Evolutionary conservation across 768 basidiomycete species (phyloP).

Genomic region (Boletus sp.): DNA sequence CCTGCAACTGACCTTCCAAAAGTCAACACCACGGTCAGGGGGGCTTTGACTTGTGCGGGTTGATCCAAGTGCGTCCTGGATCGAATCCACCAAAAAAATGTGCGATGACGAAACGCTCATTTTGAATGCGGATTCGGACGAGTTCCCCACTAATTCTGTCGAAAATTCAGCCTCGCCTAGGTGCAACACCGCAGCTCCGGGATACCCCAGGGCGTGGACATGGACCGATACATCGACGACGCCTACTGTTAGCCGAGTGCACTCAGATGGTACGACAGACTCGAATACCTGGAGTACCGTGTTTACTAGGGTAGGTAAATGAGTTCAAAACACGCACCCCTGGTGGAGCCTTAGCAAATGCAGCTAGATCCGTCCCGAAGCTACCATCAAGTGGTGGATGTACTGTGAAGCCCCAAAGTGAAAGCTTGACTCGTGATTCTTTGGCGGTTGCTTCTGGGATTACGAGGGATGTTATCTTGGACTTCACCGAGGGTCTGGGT

Average conservation of each 20-base stretch:
- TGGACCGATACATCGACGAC: conserved; percentile 68
- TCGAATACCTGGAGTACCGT: conserved; percentile 69
- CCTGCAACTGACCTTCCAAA: conserved; percentile 63
- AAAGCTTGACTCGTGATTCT: conserved; percentile 70
- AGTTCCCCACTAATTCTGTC: conserved; percentile 72
- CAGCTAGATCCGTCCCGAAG: conserved; percentile 60
- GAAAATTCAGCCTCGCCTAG: conserved; percentile 65
- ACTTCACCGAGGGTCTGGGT: conserved; percentile 53
- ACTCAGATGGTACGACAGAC: conserved; percentile 86
- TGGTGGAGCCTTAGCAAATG: conserved; percentile 79
- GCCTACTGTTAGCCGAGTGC: conserved; percentile 68
- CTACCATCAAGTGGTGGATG: conserved; percentile 58
- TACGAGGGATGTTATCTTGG: conserved; percentile 64
- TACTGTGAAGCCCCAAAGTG: conserved; percentile 62
- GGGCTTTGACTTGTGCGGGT: conserved; percentile 19
- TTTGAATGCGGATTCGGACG: conserved; percentile 52
- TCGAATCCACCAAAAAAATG: conserved; percentile 54
- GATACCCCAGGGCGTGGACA: conserved; percentile 51
- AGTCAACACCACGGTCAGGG: conserved; percentile 37
- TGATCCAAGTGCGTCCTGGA: conserved; percentile 32
- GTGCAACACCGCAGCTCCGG: conserved; percentile 66
- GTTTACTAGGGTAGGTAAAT: conserved; percentile 1
- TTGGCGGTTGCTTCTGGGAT: conserved; percentile 66
- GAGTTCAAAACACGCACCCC: conserved; percentile 57
- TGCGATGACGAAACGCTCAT: conserved; percentile 49